Conservation (phyloP, 2,329 filamentous ascomycete genomes). For the Fonsecaea erecta region DNA sequence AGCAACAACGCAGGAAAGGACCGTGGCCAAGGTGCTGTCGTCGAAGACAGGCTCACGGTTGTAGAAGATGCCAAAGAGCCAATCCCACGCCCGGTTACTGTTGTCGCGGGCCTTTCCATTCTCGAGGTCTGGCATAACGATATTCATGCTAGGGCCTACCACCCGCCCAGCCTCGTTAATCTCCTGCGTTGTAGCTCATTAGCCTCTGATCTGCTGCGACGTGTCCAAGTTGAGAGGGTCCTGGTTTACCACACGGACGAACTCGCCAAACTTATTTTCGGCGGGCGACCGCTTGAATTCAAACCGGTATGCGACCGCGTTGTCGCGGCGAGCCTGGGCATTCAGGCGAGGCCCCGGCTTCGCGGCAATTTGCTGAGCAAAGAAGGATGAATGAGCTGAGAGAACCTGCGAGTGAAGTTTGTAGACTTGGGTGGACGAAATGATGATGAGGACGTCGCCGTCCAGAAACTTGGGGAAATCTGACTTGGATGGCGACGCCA, state of each 20-base stretch:
- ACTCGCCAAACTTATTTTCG: slow-evolving; percentile 23
- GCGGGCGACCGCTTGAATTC: slow-evolving; percentile 23
- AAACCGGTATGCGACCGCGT: slow-evolving; percentile 36
- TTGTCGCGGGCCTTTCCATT: slow-evolving; percentile 41
- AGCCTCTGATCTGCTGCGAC: slow-evolving; percentile 12
- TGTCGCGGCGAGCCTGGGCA: slow-evolving; percentile 39
- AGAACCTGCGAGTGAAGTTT: slow-evolving; percentile 45
- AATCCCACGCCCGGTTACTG: slow-evolving; percentile 45
- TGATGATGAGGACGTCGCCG: slow-evolving; percentile 47
- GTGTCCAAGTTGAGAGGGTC: background rate
- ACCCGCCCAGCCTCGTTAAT: slow-evolving; percentile 43
- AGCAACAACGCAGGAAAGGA: slow-evolving; percentile 48
- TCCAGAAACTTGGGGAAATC: slow-evolving; percentile 46
- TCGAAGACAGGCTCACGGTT: slow-evolving; percentile 48
- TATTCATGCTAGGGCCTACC: slow-evolving; percentile 19
- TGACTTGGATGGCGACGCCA: slow-evolving; percentile 28
- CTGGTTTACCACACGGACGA: slow-evolving; percentile 32
- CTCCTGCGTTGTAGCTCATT: slow-evolving; percentile 38
- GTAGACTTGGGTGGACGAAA: slow-evolving; percentile 45
- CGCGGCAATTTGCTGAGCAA: slow-evolving; percentile 35
- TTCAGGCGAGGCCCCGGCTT: slow-evolving; percentile 39
- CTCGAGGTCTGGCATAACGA: slow-evolving; percentile 41
- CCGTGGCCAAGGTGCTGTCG: slow-evolving; percentile 45
- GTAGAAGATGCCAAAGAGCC: slow-evolving; percentile 55
- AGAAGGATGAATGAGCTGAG: slow-evolving; percentile 34